Evolutionary conservation across 2,329 filamentous ascomycete genomes (phyloP), one percentile per base, ranked within the genome.

Genomic region (Fusarium foetens): DNA sequence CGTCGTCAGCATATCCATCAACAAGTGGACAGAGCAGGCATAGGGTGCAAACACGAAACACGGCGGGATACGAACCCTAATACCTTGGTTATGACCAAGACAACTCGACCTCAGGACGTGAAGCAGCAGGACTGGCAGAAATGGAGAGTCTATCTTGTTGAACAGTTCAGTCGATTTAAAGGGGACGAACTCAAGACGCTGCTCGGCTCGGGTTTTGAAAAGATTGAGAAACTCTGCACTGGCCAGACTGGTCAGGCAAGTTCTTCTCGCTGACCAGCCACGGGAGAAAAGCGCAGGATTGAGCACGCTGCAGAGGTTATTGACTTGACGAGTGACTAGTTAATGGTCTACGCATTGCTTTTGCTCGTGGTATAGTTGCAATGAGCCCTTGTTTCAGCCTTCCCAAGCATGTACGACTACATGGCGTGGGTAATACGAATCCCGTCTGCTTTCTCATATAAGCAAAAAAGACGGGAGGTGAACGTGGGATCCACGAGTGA

Each of bases 81-180:
- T 12, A 74, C 61, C 2, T 35, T 79, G 10, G 70, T 79, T 3
- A 73, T 80, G 21, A 76, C 68, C 33, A 80, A 79, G 73, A 67
- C 62, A 16, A 35, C 35, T 31, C 48, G 16, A 9, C 49, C 46
- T 23, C 17, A 36, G 13, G 46, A 63, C 5, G 5, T 39, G 4
- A 33, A 19, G 13, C 17, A 27, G 1, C 13, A 27, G 23, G 6
- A 31, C 6, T 73, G 66, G 71, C 25, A n/a, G 13, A 7, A 23
- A 13, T 41, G 53, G 5, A 42, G 57, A 6, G 31, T 49, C 6
- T 11, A 53, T 5, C 53, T 55, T 11, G 23, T 33, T 3, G 53
- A 41, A n/a, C 7, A 51, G 23, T 25, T 73, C 8, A 23, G 16
- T 1, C 41, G 27, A 5, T 66, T 73, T 19, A 14, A 63, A 2